Evolutionary conservation across 1,139 yeast species (phyloP).

Genomic region (Candida sp.): DNA sequence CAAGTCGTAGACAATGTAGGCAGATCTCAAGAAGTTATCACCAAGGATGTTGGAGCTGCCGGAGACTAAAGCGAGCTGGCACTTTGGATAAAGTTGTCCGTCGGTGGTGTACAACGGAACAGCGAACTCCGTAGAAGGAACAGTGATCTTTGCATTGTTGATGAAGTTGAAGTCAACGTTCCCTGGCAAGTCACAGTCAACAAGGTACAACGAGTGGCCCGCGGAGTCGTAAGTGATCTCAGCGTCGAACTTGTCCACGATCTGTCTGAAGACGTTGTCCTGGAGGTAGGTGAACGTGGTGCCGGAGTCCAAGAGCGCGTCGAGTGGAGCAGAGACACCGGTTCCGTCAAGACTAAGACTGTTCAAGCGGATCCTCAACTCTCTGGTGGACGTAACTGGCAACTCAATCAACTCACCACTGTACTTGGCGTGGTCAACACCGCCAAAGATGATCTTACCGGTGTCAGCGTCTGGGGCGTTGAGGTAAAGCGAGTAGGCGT

Average conservation of each 20-base stretch:
- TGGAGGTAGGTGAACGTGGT: slow-evolving; percentile 33
- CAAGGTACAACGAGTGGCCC: not conserved
- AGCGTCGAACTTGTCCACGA: slow-evolving; percentile 26
- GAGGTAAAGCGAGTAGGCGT: slow-evolving; percentile 40
- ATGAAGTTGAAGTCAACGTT: slow-evolving; percentile 9
- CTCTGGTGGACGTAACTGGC: slow-evolving; percentile 7
- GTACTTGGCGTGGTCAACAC: slow-evolving; percentile 31
- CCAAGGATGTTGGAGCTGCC: slow-evolving; percentile 22
- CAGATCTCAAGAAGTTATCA: slow-evolving; percentile 33
- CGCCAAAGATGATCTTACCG: slow-evolving; percentile 34
- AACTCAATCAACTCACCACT: slow-evolving; percentile 20
- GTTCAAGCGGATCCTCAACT: slow-evolving; percentile 8
- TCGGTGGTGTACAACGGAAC: slow-evolving; percentile 17
- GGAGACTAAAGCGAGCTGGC: slow-evolving; percentile 9
- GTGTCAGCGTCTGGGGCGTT: slow-evolving; percentile 20
- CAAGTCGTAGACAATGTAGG: slow-evolving; percentile 32
- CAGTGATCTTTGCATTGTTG: slow-evolving; percentile 9
- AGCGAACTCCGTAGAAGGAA: slow-evolving; percentile 8
- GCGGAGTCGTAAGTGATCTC: not conserved
- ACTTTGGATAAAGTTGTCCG: slow-evolving; percentile 1
- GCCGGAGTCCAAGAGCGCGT: slow-evolving; percentile 26
- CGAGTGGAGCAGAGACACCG: not conserved
- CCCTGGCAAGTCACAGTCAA: slow-evolving; percentile 7
- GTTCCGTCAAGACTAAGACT: not conserved
- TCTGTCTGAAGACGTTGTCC: slow-evolving; percentile 15